Base-by-base conservation (phyloP, 1,284 basidiomycete species). In the Puccinia hordei region DNA sequence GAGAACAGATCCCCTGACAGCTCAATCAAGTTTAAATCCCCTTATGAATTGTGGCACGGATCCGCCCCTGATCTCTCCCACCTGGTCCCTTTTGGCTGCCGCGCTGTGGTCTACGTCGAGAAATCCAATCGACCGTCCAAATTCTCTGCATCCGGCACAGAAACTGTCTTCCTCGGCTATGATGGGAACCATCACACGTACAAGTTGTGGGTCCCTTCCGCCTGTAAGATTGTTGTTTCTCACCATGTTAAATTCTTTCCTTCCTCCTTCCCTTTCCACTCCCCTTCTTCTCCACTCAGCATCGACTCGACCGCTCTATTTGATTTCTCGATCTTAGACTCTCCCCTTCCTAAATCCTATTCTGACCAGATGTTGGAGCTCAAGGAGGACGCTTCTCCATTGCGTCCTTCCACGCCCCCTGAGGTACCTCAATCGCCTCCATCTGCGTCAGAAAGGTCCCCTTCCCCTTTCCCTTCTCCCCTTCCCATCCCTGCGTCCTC, bases 191-290 rank as follows among this genome's bases (percentile, higher is more conserved):
- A 55, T 27, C 19, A 55, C 8, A 6, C 24, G 4, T 55, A 6
- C 24, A 4, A 15, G 53, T 4, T 55, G 5, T 27, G 24, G 53
- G 53, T n/a, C 6, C 22, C 19, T 4, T 22, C 24, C 5, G 17
- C 5, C 24, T 5, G 17, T 19, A 33, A 33, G 13, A 22, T 68
- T 4, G 66, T 49, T 41, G 15, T 69, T n/a, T 24, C 66, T 22
- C 66, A 69, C 22, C 66, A 69, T 69, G 38, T 49, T 44, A 3
- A 24, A 41, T 44, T 38, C 9, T 69, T 69, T 44, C 44, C 35
- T 30, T 8, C 2, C 3, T 5, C 30, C 3, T 19, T 69, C 30
- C 30, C 22, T 12, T 41, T 41, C 38, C 38, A 41, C 4, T 41
- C 38, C 38, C 12, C 38, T 41, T 6, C n/a, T n/a, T n/a, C n/a